Percentiles rank a stretch among this genome's conserved stretches.
phyloP scores from a whole-genome alignment of 2,329 filamentous ascomycete genomes.

The Clonostachys chloroleuca region DNA sequence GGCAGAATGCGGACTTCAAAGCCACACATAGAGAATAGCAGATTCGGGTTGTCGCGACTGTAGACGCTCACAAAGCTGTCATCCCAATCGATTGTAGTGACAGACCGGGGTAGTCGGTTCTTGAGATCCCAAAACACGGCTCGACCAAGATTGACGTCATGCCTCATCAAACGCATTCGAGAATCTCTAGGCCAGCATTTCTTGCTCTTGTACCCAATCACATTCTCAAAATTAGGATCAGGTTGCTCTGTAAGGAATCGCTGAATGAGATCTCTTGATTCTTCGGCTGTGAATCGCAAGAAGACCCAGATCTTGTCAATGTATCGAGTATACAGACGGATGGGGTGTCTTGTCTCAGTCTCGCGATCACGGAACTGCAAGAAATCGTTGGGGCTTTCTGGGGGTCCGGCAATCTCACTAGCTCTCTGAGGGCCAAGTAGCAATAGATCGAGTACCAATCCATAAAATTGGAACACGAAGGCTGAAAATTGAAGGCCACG shows the following conservation, averaged over 20 bases:
- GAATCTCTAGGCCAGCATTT: conserved; percentile 99
- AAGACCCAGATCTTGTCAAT: conserved; percentile 99
- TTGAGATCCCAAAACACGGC: conserved; percentile 99
- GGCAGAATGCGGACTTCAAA: conserved; percentile 96
- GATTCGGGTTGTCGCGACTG: conserved; percentile 94
- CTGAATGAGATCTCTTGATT: conserved; percentile 93
- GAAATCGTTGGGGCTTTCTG: conserved; percentile 94
- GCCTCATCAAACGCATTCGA: conserved; percentile 95
- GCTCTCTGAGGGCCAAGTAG: conserved; percentile 90
- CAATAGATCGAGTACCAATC: conserved; percentile 87
- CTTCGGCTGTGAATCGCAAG: conserved; percentile 87
- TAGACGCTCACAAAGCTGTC: conserved; percentile 98
- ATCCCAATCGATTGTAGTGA: conserved; percentile 98
- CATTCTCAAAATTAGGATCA: conserved; percentile 98
- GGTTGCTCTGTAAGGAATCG: conserved; percentile 97
- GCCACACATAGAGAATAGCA: conserved; percentile 96
- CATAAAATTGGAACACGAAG: conserved; percentile 99
- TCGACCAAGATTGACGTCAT: conserved; percentile 95
- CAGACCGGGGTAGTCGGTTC: conserved; percentile 87
- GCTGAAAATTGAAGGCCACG: conserved; percentile 96
- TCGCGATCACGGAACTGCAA: conserved; percentile 92
- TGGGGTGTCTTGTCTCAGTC: conserved; percentile 89
- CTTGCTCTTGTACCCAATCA: conserved; percentile 98
- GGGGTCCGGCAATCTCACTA: conserved; percentile 95
- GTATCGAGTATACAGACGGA: conserved; percentile 95